Conservation (phyloP, 345 rosid genomes). For the Populus alba region DNA sequence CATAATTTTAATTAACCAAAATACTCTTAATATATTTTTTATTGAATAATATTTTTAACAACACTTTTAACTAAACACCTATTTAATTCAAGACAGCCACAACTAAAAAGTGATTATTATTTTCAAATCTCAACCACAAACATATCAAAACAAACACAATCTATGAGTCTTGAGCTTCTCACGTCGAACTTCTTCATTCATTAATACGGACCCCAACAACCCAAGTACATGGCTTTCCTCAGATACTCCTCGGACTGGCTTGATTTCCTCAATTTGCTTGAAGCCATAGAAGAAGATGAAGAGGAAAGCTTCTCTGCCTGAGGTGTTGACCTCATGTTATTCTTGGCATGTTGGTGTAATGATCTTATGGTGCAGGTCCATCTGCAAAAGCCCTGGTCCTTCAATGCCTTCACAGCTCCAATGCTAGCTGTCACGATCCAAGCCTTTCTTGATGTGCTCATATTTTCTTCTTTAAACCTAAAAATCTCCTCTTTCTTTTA, state of each 20-base stretch:
- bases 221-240: conserved; percentile 11
- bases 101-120: no score
- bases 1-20: no score
- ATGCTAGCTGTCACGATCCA: conserved; percentile 9
- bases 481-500: not conserved
- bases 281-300: conserved; percentile 10
- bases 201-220: conserved; percentile 16
- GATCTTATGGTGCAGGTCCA: conserved; percentile 30
- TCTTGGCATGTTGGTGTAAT: conserved; percentile 33
- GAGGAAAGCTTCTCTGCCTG: conserved; percentile 32
- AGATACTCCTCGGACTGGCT: conserved; percentile 5
- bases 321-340: conserved; percentile 18
- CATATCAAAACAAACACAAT: no score
- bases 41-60: no score
- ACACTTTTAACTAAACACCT: no score
- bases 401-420: conserved; percentile 11
- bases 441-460: not conserved
- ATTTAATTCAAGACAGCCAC: no score
- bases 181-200: not conserved
- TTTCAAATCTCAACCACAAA: no score
- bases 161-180: not conserved
- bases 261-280: not conserved
- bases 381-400: conserved; percentile 8
- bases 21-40: no score
- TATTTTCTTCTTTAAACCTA: not conserved